Evolutionary conservation across 441 rosid species (phyloP), one percentile per base, ranked within the genome.

Genomic region (Erysimum pusillum): DNA sequence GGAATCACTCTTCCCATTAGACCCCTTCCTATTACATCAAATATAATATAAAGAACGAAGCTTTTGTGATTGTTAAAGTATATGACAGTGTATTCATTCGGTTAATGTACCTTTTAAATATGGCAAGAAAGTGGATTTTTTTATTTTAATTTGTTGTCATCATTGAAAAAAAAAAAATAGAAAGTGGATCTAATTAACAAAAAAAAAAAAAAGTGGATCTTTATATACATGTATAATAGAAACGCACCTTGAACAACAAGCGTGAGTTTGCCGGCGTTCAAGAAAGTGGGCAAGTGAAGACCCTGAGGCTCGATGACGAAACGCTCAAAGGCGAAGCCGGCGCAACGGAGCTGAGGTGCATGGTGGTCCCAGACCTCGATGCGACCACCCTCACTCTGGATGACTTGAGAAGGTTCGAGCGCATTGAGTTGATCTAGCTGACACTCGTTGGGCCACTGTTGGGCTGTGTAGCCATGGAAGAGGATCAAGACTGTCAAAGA

Each of bases 401-500:
- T 44, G 14, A 79, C 71, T 51, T 81, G 79, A 9, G 56, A 75
- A 11, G 98, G 93, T 66, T 87, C 83, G 5, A 86, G 76, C 12
- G 91, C 82, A 32, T 82, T 71, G 18, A 91, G 82, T 42, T 78
- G 79, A 22, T 86, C 81, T 46, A 93, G 74, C 69, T 83, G 88
- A 76, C 96, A 91, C 81, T 86, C 84, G 64, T 79, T 79, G 9
- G 69, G 83, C 68, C 34, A 81, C 58, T 56, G 85, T 13, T 61
- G 68, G 35, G 84, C 87, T 13, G 76, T 72, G 80, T 80, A 86
- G 73, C 85, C 87, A 46, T 78, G 72, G 82, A 87, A 77, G 45
- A 87, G 80, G 59, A 83, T 44, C 54, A 90, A 60, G 36, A 89
- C 54, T 75, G 80, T 67, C 14, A 89, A 66, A 9, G 86, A 77